Conservation (phyloP, 164 flowering plant genomes). For the Chimonanthus salicifolius region DNA sequence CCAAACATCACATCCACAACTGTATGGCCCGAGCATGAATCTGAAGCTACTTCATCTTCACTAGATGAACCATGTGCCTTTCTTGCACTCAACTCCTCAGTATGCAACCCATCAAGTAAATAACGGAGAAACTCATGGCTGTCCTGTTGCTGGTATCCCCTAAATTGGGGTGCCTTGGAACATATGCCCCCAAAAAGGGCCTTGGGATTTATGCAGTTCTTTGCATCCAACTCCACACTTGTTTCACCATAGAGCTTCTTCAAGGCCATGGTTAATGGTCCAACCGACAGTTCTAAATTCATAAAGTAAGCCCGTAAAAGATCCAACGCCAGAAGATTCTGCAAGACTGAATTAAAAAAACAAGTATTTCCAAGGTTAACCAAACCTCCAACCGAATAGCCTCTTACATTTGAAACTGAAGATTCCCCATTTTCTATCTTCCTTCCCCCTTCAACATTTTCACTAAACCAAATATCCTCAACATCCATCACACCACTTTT, state of each 20-base stretch:
- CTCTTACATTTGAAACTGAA: slow-evolving; percentile 22
- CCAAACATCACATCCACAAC: slow-evolving; percentile 78
- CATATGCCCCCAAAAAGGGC: slow-evolving; percentile 66
- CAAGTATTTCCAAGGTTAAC: slow-evolving; percentile 87
- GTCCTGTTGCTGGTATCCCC: slow-evolving; percentile 91
- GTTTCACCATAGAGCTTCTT: slow-evolving; percentile 73
- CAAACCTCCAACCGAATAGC: slow-evolving; percentile 62
- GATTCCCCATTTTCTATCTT: slow-evolving; percentile 23
- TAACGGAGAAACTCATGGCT: slow-evolving; percentile 93
- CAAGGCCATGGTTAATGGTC: slow-evolving; percentile 59
- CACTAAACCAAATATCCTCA: slow-evolving; percentile 58
- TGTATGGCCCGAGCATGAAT: slow-evolving; percentile 20
- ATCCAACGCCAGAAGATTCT: slow-evolving; percentile 71
- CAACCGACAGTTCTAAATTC: slow-evolving; percentile 38
- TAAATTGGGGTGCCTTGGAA: slow-evolving; percentile 85
- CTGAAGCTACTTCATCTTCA: slow-evolving; percentile 24
- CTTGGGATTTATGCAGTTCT: slow-evolving; percentile 60
- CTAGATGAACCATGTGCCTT: slow-evolving; percentile 24
- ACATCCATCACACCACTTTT: slow-evolving; percentile 33
- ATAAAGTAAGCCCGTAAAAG: slow-evolving; percentile 46
- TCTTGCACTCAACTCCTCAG: slow-evolving; percentile 53
- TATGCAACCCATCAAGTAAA: slow-evolving; percentile 70
- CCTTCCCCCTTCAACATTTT: slow-evolving; percentile 31
- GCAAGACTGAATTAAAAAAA: slow-evolving; percentile 86
- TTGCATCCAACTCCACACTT: slow-evolving; percentile 32